Evolutionary conservation across 169 alveolate species (phyloP).

Genomic region (Plasmodium berghei): DNA sequence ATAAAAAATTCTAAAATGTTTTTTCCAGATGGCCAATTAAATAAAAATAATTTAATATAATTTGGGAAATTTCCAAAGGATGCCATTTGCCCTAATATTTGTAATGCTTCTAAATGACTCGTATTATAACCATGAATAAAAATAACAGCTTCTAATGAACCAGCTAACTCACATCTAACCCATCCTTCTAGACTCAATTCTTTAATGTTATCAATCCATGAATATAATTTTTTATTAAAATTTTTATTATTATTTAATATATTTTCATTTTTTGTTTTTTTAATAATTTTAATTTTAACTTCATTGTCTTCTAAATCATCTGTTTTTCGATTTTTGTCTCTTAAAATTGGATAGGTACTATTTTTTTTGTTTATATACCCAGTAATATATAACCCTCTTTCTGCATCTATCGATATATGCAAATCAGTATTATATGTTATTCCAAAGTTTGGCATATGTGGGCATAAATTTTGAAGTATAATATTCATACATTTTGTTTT

Average conservation of each 20-base stretch:
- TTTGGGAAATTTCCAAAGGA: constrained; percentile 89
- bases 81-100: constrained; percentile 86
- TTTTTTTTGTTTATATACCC: constrained; percentile 82
- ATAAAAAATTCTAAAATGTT: constrained; percentile 74
- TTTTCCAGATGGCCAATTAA: constrained; percentile 89
- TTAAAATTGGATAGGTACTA: constrained; percentile 16
- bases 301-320: constrained; percentile 72
- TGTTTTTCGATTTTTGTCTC: constrained; percentile 42
- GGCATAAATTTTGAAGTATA: constrained; percentile 81
- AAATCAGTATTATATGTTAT: constrained; percentile 83
- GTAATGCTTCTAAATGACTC: constrained; percentile 78
- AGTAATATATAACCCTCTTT: constrained; percentile 81
- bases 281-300: constrained; percentile 55
- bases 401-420: constrained; percentile 87
- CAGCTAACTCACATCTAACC: constrained; percentile 83
- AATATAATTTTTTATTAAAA: constrained; percentile 14
- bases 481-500: constrained; percentile 79
- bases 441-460: constrained; percentile 88
- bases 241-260: constrained; percentile 65
- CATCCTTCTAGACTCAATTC: constrained; percentile 78
- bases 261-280: constrained; percentile 58
- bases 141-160: constrained; percentile 84
- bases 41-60: constrained; percentile 86
- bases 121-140: constrained; percentile 87
- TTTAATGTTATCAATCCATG: constrained; percentile 72